Conservation (phyloP, 2,329 filamentous ascomycete genomes). For the Pyrenochaeta sp. region DNA sequence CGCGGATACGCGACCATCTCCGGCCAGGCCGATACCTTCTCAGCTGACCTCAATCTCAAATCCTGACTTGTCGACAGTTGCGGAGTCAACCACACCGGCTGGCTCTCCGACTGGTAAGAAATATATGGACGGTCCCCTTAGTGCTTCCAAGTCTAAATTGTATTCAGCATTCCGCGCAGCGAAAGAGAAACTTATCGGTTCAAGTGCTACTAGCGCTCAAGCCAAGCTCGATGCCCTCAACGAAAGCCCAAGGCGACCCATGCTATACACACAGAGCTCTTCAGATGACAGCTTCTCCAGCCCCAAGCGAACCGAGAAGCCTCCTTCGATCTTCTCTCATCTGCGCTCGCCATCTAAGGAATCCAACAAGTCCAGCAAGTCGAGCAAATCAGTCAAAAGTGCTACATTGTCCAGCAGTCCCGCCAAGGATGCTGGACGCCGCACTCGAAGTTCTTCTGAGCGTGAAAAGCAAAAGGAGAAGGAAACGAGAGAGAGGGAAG, state of each 20-base stretch:
- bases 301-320: conserved; percentile 43
- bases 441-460: conserved; percentile 68
- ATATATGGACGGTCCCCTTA: conserved; percentile 79
- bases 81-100: conserved; percentile 64
- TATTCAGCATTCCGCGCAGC: conserved; percentile 91
- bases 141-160: conserved; percentile 90
- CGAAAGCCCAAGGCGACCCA: conserved; percentile 38
- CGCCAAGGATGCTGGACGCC: conserved; percentile 51
- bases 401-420: conserved; percentile 39
- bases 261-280: conserved; percentile 31
- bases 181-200: conserved; percentile 84
- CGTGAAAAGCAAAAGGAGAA: conserved; percentile 66
- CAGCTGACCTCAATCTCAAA: conserved; percentile 57
- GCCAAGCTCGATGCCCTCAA: conserved; percentile 65
- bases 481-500: conserved; percentile 63
- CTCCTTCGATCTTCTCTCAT: conserved; percentile 44
- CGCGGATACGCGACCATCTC: conserved; percentile 55
- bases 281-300: conserved; percentile 46
- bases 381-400: conserved; percentile 23
- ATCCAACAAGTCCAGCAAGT: conserved; percentile 41
- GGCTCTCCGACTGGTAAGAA: conserved; percentile 62
- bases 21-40: conserved; percentile 55
- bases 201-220: conserved; percentile 65
- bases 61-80: conserved; percentile 49
- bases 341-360: conserved; percentile 48